phyloP scores from a whole-genome alignment of 2,329 filamentous ascomycete species.

The Fusarium nodosum region DNA sequence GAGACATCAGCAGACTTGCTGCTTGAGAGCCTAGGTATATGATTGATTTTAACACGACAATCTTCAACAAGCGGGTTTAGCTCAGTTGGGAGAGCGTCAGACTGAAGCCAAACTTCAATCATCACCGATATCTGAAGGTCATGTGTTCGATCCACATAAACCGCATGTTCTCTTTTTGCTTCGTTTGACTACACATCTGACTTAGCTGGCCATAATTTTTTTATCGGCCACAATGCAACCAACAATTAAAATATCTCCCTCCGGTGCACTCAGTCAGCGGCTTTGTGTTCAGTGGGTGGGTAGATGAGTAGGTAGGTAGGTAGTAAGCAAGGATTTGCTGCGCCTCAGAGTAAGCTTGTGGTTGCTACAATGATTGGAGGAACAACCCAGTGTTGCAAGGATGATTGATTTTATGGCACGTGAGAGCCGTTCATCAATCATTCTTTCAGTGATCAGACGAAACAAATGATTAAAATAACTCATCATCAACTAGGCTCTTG shows the following conservation, averaged over 20 bases:
- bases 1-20: too few relatives aligned
- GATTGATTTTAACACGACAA: fast-evolving
- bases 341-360: neutral
- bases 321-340: neutral
- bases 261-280: too few relatives aligned
- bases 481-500: neutral
- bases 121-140: slow-evolving; percentile 47
- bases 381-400: neutral
- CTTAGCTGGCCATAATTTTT: too few relatives aligned
- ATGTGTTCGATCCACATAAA: slow-evolving; percentile 50
- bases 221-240: neutral
- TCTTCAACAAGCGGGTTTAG: slow-evolving; percentile 27
- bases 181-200: neutral
- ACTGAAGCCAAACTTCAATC: slow-evolving; percentile 44
- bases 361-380: neutral
- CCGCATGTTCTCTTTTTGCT: slow-evolving; percentile 27
- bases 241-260: too few relatives aligned
- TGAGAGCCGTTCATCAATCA: neutral
- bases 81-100: slow-evolving; percentile 48
- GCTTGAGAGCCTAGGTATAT: fast-evolving
- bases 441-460: neutral
- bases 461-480: neutral
- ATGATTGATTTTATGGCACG: neutral
- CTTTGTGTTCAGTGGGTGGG: too few relatives aligned
- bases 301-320: neutral